Percentiles rank a stretch among this genome's conserved stretches.
Conservation (phyloP, 2,329 filamentous ascomycete genomes). For the Lachnellula arida region DNA sequence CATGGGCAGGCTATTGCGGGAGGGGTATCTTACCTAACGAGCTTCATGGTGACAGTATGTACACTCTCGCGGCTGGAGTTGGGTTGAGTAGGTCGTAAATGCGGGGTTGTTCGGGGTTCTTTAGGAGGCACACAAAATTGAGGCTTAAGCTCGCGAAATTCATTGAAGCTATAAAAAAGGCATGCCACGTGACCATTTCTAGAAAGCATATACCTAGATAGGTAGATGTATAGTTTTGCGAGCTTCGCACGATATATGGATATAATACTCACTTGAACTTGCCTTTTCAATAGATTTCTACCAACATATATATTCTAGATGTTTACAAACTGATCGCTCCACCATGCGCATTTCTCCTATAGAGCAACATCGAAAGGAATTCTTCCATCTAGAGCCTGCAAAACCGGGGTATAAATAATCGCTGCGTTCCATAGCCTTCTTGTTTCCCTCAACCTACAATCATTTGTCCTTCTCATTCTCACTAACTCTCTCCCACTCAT, state of each 20-base stretch:
- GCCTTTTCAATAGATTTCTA: background rate
- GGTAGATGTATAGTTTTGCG: too few species aligned
- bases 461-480: conserved; percentile 60
- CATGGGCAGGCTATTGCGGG: conserved; percentile 22
- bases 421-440: background rate
- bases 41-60: conserved; percentile 71
- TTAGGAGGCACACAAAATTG: conserved; percentile 3
- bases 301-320: background rate
- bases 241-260: too few species aligned
- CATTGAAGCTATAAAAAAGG: conserved; percentile 2
- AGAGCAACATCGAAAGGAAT: background rate
- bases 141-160: conserved; percentile 10
- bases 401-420: background rate
- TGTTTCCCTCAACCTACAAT: conserved; percentile 8
- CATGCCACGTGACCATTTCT: background rate
- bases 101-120: conserved; percentile 6
- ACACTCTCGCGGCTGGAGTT: background rate
- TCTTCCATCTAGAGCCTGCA: background rate
- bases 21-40: conserved; percentile 71
- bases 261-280: too few species aligned
- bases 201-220: background rate
- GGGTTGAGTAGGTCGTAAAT: background rate
- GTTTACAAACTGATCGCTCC: background rate
- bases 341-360: background rate
- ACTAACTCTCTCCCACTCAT: conserved; percentile 96